Evolutionary conservation across 192 early-diverging fungal species (phyloP), one percentile per base, ranked within the genome.

Genomic region (Mortierella claussenii): DNA sequence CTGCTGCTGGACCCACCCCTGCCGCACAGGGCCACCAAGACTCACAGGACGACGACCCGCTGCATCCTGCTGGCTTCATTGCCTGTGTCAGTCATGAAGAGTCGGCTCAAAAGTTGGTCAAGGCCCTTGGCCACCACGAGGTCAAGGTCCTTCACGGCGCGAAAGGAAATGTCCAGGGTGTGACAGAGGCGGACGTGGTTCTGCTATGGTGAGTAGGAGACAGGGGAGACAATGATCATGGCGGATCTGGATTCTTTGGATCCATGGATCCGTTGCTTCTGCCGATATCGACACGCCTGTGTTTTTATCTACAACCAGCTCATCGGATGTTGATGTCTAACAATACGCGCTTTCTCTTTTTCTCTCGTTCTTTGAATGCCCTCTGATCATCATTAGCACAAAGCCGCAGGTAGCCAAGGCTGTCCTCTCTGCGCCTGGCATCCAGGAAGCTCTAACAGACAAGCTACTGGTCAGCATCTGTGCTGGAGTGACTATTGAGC

Each of bases 361-460:
- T 24, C 21, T 26, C 9, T n/a, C n/a, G n/a, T n/a, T n/a, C n/a
- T n/a, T n/a, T n/a, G n/a, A n/a, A n/a, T n/a, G n/a, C n/a, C n/a
- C n/a, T n/a, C n/a, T n/a, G n/a, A n/a, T n/a, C n/a, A n/a, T n/a
- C n/a, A n/a, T n/a, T n/a, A 82, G 82, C 44, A 79, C 82, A 44
- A 86, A 86, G 52, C 85, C 85, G n/a, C 82, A 86, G 42, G 74
- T 78, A 17, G 83, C 82, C 48, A 80, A 81, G 44, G 68, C 64
- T 1, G 80, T 86, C 4, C 65, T 86, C 20, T 74, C 67, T 23
- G 69, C 76, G 7, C 68, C 75, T 7, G 85, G 80, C 1, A 83
- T 84, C 37, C 32, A 58, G 23, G 74, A 80, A 42, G 82, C 80
- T 3, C 48, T 86, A 20, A 56, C 56, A 23, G 64, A 76, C 28